Base-by-base conservation (phyloP, 2,329 filamentous ascomycete species). In the Penicillium digitatum region DNA sequence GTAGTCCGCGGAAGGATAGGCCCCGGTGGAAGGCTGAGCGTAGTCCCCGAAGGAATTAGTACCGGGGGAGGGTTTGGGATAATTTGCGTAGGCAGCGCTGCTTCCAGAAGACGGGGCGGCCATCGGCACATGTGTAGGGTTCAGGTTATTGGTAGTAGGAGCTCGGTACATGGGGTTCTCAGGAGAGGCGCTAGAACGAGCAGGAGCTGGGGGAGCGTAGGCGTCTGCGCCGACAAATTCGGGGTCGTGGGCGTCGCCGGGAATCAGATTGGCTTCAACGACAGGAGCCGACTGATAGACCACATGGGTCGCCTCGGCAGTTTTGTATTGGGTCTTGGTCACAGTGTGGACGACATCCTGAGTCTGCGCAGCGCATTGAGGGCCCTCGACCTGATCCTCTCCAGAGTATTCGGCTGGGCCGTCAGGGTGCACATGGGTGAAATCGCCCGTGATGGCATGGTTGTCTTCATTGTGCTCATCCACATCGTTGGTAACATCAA, bases 321-420 rank as follows among this genome's bases (percentile, higher is more conserved):
- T 45, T 37, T 60, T 48, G 52, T 58, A 62, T 27, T 60, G 57
- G 2, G 66, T 69, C 55, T 60, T 61, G n/a, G 67, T 69, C 20
- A 70, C 59, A 0, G 68, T 70, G 40, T 54, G 66, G 5, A 69
- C 64, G 18, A 70, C 58, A 43, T 69, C 57, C 12, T 63, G 59
- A 1, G 54, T 48, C 46, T 60, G n/a, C 3, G 63, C 59, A 6
- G 53, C 38, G 42, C 66, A 68, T 20, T 62, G 45, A 0, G 55
- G 39, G n/a, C 34, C 43, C 4, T 56, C 35, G 9, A 48, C 45
- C 2, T 46, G 5, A 1, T 54, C 55, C 43, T 48, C 52, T 1
- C 16, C 22, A 5, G 22, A 10, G 39, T 42, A 52, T 22, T 55
- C 56, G 48, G 52, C 51, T 1, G 48, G 43, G 24, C 44, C 34